Conservation (phyloP, 2,329 filamentous ascomycete genomes). For the Alternaria arborescens region DNA sequence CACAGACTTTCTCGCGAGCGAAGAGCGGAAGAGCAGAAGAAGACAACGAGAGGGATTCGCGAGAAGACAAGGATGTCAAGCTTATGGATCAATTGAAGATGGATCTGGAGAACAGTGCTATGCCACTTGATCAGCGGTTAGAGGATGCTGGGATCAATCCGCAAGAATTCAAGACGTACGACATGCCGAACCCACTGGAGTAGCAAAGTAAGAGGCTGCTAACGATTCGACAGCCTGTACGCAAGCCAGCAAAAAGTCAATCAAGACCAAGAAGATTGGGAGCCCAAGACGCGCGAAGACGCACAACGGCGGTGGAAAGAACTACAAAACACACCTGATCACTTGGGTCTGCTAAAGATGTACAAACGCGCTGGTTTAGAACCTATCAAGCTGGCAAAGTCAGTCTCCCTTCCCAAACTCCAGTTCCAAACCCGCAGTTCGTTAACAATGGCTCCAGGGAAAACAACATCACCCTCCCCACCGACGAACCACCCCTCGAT, state of each 20-base stretch:
- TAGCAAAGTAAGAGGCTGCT: constrained; percentile 12
- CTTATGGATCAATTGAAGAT: constrained; percentile 24
- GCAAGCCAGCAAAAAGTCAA: constrained; percentile 36
- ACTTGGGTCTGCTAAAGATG: constrained; percentile 39
- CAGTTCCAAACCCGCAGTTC: neutral
- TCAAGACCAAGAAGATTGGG: constrained; percentile 28
- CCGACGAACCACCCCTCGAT: constrained; percentile 40
- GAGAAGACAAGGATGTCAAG: constrained; percentile 14
- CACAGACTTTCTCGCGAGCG: constrained; percentile 35
- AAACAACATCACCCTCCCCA: constrained; percentile 45
- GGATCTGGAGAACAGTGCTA: constrained; percentile 31
- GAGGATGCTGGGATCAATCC: constrained; percentile 39
- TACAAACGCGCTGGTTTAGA: constrained; percentile 47
- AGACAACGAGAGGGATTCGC: constrained; percentile 22
- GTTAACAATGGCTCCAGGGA: constrained; percentile 21
- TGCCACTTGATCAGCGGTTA: constrained; percentile 40
- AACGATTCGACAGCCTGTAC: constrained; percentile 30
- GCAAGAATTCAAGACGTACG: constrained; percentile 42
- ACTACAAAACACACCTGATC: constrained; percentile 42
- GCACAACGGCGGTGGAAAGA: constrained; percentile 41
- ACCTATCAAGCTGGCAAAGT: constrained; percentile 49
- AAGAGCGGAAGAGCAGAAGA: constrained; percentile 32
- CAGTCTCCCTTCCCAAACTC: constrained; percentile 1
- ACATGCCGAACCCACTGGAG: neutral
- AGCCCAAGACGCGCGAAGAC: constrained; percentile 44